These are phyloP conservation scores for Baorangia bicolor DNA, from an alignment of 768 basidiomycete genomes.

Conservation along the genomic window DNA sequence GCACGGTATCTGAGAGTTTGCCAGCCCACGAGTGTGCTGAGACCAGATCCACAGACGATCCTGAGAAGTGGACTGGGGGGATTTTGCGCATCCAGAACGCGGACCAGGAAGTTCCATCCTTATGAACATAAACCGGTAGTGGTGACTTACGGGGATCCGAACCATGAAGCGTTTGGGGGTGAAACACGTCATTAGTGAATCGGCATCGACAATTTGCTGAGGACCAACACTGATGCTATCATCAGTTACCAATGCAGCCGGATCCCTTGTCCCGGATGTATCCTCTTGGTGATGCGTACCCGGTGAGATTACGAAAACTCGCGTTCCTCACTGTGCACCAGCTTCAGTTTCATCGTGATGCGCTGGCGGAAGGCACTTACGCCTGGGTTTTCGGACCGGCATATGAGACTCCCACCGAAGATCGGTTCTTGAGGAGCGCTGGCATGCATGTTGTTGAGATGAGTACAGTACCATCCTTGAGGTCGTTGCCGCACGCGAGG, in stretches of 20 bases:
- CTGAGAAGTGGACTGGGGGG: constrained; percentile 65
- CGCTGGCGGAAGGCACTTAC: constrained; percentile 79
- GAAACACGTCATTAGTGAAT: constrained; percentile 70
- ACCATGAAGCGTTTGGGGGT: constrained; percentile 78
- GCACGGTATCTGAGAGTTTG: constrained; percentile 52
- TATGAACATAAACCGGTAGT: constrained; percentile 75
- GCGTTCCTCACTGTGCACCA: constrained; percentile 70
- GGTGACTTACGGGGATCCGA: constrained; percentile 76
- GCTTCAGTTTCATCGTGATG: constrained; percentile 50
- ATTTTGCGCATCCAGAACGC: constrained; percentile 24
- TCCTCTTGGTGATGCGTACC: constrained; percentile 83
- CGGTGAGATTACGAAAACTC: constrained; percentile 62
- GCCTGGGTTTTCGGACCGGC: constrained; percentile 91
- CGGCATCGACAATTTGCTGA: background rate
- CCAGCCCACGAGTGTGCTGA: constrained; percentile 75
- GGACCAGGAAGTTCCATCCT: constrained; percentile 62
- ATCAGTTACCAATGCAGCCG: constrained; percentile 86
- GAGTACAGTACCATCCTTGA: constrained; percentile 93
- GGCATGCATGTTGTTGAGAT: constrained; percentile 94
- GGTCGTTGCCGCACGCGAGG: constrained; percentile 76
- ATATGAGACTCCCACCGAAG: constrained; percentile 88
- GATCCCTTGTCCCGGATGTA: constrained; percentile 70
- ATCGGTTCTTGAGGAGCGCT: constrained; percentile 65
- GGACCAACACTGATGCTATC: background rate
- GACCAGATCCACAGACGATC: constrained; percentile 85